phyloP scores from a whole-genome alignment of 2,329 filamentous ascomycete genomes.

The Trematosphaeria pertusa region DNA sequence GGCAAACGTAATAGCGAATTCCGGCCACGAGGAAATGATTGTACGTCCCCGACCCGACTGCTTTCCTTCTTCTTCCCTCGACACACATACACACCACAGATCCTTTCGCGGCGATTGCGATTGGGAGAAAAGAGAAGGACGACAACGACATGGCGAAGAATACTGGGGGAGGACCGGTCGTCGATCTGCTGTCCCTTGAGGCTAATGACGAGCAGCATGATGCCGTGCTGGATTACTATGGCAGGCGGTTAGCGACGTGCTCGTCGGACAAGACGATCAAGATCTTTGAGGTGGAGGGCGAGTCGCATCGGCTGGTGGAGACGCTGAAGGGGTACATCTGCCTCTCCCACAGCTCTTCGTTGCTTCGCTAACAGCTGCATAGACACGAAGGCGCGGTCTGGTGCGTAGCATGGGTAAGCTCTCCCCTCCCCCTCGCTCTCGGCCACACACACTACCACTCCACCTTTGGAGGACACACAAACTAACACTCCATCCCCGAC shows the following conservation, averaged over 20 bases:
- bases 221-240: constrained; percentile 98
- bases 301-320: constrained; percentile 86
- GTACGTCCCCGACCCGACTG: constrained; percentile 64
- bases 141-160: constrained; percentile 1
- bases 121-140: not conserved
- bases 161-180: constrained; percentile 11
- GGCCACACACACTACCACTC: not conserved
- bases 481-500: constrained; percentile 10
- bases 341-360: not conserved
- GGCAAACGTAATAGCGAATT: constrained; percentile 83
- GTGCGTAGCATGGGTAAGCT: constrained; percentile 85
- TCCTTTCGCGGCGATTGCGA: not conserved
- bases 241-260: constrained; percentile 92
- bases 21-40: constrained; percentile 99
- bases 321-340: constrained; percentile 85
- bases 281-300: constrained; percentile 97
- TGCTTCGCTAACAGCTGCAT: constrained; percentile 23
- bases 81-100: not conserved
- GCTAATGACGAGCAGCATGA: constrained; percentile 73
- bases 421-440: constrained; percentile 5
- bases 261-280: constrained; percentile 99
- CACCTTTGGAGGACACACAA: not conserved
- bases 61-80: constrained; percentile 6
- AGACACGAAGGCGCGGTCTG: constrained; percentile 98
- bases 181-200: constrained; percentile 38